Evolutionary conservation across 2,329 filamentous ascomycete species (phyloP), one percentile per base, ranked within the genome.

Genomic region (Talaromyces pinophilus): DNA sequence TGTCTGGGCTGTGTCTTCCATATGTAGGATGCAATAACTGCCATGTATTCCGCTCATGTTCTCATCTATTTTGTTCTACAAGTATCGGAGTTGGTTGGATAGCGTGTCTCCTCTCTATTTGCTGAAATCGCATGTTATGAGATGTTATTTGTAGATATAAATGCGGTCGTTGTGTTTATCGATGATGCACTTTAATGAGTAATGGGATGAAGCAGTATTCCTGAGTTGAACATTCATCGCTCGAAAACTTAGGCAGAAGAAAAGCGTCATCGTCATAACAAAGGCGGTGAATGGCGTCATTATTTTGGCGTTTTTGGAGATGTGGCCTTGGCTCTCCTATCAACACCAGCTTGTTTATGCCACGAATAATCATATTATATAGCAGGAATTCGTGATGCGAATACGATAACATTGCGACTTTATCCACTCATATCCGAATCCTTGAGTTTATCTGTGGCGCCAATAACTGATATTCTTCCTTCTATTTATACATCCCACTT

Each of bases 271-370:
- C 61, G 61, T 55, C 46, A 62, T 44, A 42, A 33, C 40, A 64
- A 71, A 77, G 75, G 76, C 76, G 76, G 76, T 78, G 72, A 78
- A 72, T 57, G 63, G 64, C 66, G 74, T 76, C 72, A 73, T 67
- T 75, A 73, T 72, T 64, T 66, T 67, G 69, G 68, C 66, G 33
- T 35, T 65, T 65, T 69, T 70, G 73, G 76, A 72, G 74, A 74
- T 71, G 76, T 74, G 73, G 77, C 75, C 74, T 73, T 75, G 63
- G 67, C 40, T 66, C 69, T 63, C 28, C 33, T 17, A 38, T 38
- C 25, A 28, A 52, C 28, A 46, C 15, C 13, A 60, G 17, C 38
- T n/a, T 33, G 38, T 15, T 13, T 60, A 30, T n/a, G 38, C 57
- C 38, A 28, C n/a, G n/a, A n/a, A n/a, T n/a, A n/a, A n/a, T n/a